Percentiles rank a stretch among this genome's conserved stretches.
Conservation (phyloP, 2,329 filamentous ascomycete species). For the Aspergillus costaricaensis region DNA sequence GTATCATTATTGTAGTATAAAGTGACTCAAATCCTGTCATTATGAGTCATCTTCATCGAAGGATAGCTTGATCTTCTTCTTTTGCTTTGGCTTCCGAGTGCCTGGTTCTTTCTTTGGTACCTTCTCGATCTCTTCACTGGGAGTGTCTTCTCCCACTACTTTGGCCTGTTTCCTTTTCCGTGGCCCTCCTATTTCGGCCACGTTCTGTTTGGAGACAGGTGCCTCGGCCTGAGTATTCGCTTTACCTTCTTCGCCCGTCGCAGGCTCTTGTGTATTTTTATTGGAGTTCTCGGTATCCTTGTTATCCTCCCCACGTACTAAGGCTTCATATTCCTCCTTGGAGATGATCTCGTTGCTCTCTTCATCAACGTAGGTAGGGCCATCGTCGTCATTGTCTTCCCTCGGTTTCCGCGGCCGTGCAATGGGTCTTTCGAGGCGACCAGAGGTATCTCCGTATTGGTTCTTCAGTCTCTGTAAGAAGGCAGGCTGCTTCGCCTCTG, state of each 20-base stretch:
- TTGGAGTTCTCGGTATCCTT: conserved; percentile 14
- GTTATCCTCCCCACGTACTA: conserved; percentile 33
- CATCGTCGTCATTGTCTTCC: conserved; percentile 43
- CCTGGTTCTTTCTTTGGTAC: conserved; percentile 24
- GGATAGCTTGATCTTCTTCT: conserved; percentile 50
- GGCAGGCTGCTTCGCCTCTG: conserved; percentile 46
- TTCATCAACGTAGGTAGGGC: conserved; percentile 48
- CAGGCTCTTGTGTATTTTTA: conserved; percentile 12
- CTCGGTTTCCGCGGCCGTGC: conserved; percentile 40
- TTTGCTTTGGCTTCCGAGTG: conserved; percentile 40
- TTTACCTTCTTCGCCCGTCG: conserved; percentile 18
- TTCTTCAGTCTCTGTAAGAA: conserved; percentile 46
- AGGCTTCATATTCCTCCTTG: conserved; percentile 46
- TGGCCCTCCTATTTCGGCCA: conserved; percentile 43
- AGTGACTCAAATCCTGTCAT: conserved; percentile 9
- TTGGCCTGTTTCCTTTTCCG: conserved; percentile 47
- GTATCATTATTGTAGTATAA: not conserved
- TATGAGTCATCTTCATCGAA: conserved; percentile 35
- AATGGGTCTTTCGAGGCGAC: conserved; percentile 41
- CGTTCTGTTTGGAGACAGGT: conserved; percentile 34
- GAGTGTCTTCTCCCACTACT: conserved; percentile 40
- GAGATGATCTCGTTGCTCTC: conserved; percentile 47
- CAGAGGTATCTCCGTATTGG: conserved; percentile 38
- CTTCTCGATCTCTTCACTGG: conserved; percentile 24
- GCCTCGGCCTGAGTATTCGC: conserved; percentile 18